Percentiles rank a stretch among this genome's conserved stretches.
Conservation (phyloP, 1,139 yeast genomes). For the Dujonia santamariae region DNA sequence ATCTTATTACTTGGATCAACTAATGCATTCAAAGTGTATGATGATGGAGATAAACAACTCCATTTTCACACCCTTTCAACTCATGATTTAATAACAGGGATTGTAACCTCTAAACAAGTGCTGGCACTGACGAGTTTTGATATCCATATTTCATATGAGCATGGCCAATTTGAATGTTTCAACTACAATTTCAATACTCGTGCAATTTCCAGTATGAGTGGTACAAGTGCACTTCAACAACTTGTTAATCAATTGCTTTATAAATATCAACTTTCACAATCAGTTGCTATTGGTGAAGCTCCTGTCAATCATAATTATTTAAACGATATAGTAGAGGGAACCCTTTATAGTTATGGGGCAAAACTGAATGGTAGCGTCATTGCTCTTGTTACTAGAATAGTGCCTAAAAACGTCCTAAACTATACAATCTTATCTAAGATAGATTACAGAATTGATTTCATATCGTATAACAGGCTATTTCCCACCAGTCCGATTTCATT, state of each 20-base stretch:
- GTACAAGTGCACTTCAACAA: conserved; percentile 5
- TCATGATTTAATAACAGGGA: conserved; percentile 1
- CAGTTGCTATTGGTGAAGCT: conserved; percentile 18
- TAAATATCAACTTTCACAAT: conserved; percentile 26
- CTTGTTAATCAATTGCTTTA: conserved; percentile 21
- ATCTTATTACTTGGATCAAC: neutral
- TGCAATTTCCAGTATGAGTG: neutral
- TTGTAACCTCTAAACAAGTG: neutral
- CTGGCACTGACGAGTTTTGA: conserved; percentile 1
- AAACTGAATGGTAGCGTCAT: conserved; percentile 20
- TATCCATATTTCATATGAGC: conserved; percentile 22
- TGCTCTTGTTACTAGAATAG: conserved; percentile 23
- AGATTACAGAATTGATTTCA: conserved; percentile 23
- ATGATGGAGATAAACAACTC: neutral
- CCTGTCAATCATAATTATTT: conserved; percentile 16
- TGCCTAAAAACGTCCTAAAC: conserved; percentile 28
- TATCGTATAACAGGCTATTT: conserved; percentile 6
- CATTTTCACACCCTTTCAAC: neutral
- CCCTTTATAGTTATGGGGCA: conserved; percentile 24
- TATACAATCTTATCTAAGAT: conserved; percentile 28
- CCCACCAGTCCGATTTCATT: neutral
- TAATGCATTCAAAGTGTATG: neutral
- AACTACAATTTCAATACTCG: neutral
- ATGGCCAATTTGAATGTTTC: conserved; percentile 22
- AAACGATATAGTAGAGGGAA: conserved; percentile 25